These are phyloP conservation scores for Isabelozyma rhagii DNA, from an alignment of 805 yeast genomes.

Conservation along the genomic window DNA sequence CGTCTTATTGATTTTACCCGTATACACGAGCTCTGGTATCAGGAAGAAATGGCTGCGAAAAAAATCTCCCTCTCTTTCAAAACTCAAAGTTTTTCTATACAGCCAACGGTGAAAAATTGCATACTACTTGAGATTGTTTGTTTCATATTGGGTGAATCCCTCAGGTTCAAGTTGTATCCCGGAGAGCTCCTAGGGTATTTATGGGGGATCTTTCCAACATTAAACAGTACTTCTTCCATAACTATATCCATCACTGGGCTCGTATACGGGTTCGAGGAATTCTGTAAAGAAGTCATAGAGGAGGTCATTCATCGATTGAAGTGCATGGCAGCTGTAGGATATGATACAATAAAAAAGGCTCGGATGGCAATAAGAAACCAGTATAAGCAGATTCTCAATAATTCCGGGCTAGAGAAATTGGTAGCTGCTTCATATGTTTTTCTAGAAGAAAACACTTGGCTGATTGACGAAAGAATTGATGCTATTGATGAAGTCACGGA, in stretches of 20 bases:
- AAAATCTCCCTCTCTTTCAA: constrained; percentile 47
- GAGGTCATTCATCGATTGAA: constrained; percentile 22
- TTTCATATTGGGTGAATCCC: constrained; percentile 40
- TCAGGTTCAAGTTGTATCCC: constrained; percentile 47
- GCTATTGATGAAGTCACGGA: constrained; percentile 49
- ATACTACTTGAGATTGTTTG: constrained; percentile 54
- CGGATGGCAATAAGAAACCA: constrained; percentile 46
- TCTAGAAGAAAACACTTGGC: constrained; percentile 56
- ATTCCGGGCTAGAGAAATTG: constrained; percentile 47
- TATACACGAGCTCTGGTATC: constrained; percentile 51
- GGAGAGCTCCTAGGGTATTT: constrained; percentile 53
- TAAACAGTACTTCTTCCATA: constrained; percentile 53
- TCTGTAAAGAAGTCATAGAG: constrained; percentile 30
- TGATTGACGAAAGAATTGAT: constrained; percentile 53
- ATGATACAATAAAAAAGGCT: constrained; percentile 39
- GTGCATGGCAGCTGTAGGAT: constrained; percentile 9
- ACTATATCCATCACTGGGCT: constrained; percentile 55
- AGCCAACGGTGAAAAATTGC: constrained; percentile 33
- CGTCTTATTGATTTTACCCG: constrained; percentile 20
- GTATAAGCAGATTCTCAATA: constrained; percentile 41
- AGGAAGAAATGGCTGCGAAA: constrained; percentile 27
- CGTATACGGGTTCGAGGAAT: constrained; percentile 29
- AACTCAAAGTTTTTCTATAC: constrained; percentile 26
- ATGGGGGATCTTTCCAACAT: constrained; percentile 56
- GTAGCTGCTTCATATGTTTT: constrained; percentile 48